These are phyloP conservation scores for Clitopilus passeckerianus DNA, from an alignment of 768 basidiomycete genomes.

Conservation along the genomic window DNA sequence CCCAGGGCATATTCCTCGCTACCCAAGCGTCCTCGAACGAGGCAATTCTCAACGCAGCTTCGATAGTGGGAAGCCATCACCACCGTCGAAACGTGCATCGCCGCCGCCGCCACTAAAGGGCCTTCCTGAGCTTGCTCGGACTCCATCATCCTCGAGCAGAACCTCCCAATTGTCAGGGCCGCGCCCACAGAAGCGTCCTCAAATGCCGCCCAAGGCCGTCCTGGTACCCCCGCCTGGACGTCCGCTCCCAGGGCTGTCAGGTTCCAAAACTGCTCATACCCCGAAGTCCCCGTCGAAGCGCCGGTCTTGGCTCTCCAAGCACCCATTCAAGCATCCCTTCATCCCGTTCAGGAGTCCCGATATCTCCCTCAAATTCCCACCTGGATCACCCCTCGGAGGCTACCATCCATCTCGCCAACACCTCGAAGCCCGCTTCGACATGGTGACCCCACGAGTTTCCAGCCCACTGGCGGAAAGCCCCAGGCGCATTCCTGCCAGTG, in stretches of 20 bases:
- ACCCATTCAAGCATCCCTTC: conserved; percentile 30
- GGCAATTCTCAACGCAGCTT: conserved; percentile 9
- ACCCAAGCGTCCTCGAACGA: conserved; percentile 31
- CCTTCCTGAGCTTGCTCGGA: conserved; percentile 8
- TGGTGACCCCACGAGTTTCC: conserved; percentile 10
- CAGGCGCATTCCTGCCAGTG: conserved; percentile 3
- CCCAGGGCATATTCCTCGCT: conserved; percentile 24
- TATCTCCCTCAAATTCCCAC: conserved; percentile 15
- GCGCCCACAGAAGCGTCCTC: conserved; percentile 10
- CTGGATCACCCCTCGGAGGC: conserved; percentile 13
- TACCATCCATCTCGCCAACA: conserved; percentile 17
- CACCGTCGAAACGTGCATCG: conserved; percentile 5
- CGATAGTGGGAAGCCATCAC: conserved; percentile 7
- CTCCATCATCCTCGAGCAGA: conserved; percentile 6
- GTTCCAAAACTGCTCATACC: conserved; percentile 15
- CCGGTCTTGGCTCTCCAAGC: conserved; percentile 22
- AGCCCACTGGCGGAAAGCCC: conserved; percentile 5
- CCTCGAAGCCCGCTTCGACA: conserved; percentile 14
- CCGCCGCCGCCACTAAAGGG: conserved; percentile 14
- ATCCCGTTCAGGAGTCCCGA: conserved; percentile 29
- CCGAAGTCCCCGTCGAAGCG: conserved; percentile 28
- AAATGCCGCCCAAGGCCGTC: conserved; percentile 17
- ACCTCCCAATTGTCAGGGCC: conserved; percentile 6
- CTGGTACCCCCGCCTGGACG: conserved; percentile 16
- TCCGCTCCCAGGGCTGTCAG: conserved; percentile 16